These are phyloP conservation scores for Phytopythium montanum DNA, from an alignment of 352 stramenopile species.

Conservation along the genomic window DNA sequence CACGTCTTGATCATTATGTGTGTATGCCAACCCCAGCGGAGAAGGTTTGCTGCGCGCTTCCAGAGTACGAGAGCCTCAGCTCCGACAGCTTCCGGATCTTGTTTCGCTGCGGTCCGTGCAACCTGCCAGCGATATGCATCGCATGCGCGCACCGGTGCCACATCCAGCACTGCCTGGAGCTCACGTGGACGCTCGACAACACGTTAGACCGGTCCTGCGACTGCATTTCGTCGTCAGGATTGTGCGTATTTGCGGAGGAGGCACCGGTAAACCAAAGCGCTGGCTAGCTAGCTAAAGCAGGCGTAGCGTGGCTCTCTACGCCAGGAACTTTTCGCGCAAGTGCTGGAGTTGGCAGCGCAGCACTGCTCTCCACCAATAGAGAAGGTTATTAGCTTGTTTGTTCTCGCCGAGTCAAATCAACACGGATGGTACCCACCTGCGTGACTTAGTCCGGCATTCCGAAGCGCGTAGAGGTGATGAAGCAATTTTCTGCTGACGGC, in stretches of 20 bases:
- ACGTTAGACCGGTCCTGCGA: slow-evolving; percentile 49
- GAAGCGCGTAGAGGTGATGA: slow-evolving; percentile 73
- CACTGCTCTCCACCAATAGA: slow-evolving; percentile 19
- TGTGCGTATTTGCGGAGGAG: slow-evolving; percentile 20
- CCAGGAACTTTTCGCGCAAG: slow-evolving; percentile 52
- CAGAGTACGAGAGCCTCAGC: slow-evolving; percentile 49
- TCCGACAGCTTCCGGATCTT: slow-evolving; percentile 77
- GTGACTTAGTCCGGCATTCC: slow-evolving; percentile 51
- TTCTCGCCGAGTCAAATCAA: background rate
- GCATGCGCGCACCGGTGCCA: slow-evolving; percentile 68
- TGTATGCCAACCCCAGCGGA: slow-evolving; percentile 20
- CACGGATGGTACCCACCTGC: slow-evolving; percentile 22
- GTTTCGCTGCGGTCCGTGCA: slow-evolving; percentile 55
- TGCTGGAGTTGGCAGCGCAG: slow-evolving; percentile 66
- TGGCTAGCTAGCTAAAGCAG: background rate
- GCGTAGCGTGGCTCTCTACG: background rate
- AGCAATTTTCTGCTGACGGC: slow-evolving; percentile 52
- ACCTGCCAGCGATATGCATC: slow-evolving; percentile 51
- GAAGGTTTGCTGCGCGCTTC: slow-evolving; percentile 45
- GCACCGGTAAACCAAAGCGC: background rate
- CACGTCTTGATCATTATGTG: background rate
- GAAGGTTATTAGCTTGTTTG: background rate
- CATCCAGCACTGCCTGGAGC: slow-evolving; percentile 51
- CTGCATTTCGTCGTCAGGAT: slow-evolving; percentile 33
- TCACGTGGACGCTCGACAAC: slow-evolving; percentile 53